Base-by-base conservation (phyloP, 768 basidiomycete species). In the Tulasnella sp. region DNA sequence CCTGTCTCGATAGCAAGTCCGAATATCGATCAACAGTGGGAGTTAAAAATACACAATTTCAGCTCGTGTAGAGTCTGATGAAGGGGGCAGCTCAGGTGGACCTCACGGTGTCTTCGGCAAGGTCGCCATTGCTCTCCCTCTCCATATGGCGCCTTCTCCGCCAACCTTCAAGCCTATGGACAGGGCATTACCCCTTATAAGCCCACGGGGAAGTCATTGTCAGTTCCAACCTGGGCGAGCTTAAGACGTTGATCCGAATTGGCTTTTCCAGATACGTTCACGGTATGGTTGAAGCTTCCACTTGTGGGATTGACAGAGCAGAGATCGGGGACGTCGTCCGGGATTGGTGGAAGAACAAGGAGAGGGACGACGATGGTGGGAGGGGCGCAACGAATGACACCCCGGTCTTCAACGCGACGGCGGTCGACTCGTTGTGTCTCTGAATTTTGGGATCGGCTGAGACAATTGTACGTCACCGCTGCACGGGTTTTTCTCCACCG, bases 1-100 rank as follows among this genome's bases (percentile, higher is more conserved):
- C 52, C 52, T 10, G 24, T 52, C 52, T 52, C 52, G 7, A n/a
- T 5, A 52, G 24, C 52, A 52, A 52, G 52, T 24, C 52, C 52
- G 12, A 52, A n/a, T 10, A 21, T 52, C 2, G 52, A 24, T 1
- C n/a, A n/a, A n/a, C n/a, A n/a, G n/a, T n/a, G n/a, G n/a, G n/a
- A n/a, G n/a, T n/a, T n/a, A n/a, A n/a, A n/a, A n/a, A n/a, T n/a
- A n/a, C n/a, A n/a, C n/a, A n/a, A n/a, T n/a, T n/a, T n/a, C n/a
- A n/a, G n/a, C n/a, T n/a, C n/a, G n/a, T n/a, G n/a, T n/a, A n/a
- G n/a, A n/a, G n/a, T n/a, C n/a, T n/a, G n/a, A n/a, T n/a, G n/a
- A n/a, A n/a, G n/a, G n/a, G n/a, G n/a, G n/a, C n/a, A n/a, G n/a
- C 91, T 84, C 82, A 94, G 94, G 84, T 94, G 95, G 89, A 89